phyloP scores from a whole-genome alignment of 257 asterid genomes.

The Primulina eburnea region DNA sequence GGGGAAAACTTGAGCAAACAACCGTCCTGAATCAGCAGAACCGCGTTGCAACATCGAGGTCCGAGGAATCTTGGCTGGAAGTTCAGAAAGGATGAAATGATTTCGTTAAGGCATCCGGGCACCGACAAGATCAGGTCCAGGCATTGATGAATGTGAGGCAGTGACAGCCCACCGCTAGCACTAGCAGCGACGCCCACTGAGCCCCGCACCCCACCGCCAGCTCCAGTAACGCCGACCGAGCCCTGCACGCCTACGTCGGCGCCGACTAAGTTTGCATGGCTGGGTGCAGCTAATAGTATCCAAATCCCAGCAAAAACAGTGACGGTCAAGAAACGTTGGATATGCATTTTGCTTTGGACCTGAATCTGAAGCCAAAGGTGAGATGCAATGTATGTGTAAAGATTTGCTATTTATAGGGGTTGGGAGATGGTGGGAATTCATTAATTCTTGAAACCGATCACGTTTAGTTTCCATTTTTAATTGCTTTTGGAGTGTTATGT shows the following conservation, averaged over 20 bases:
- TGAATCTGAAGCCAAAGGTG: neutral
- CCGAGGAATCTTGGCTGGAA: neutral
- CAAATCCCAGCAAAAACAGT: neutral
- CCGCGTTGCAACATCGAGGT: neutral
- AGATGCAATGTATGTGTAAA: neutral
- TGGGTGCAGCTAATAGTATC: neutral
- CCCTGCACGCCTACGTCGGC: neutral
- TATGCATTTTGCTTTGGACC: neutral
- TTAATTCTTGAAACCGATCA: neutral
- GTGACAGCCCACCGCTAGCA: neutral
- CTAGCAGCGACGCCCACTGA: neutral
- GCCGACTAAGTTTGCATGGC: neutral
- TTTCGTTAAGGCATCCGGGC: neutral
- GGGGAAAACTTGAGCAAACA: neutral
- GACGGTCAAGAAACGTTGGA: neutral
- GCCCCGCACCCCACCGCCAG: neutral
- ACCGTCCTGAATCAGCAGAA: neutral
- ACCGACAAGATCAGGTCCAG: neutral
- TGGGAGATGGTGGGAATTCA: neutral
- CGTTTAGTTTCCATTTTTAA: no score
- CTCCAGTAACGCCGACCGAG: neutral
- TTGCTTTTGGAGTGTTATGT: neutral
- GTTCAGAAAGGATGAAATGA: neutral
- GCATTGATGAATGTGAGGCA: neutral
- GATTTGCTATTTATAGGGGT: neutral